Evolutionary conservation across 805 yeast genomes (phyloP).

Genomic region (Kregervanrija fluxuum): DNA sequence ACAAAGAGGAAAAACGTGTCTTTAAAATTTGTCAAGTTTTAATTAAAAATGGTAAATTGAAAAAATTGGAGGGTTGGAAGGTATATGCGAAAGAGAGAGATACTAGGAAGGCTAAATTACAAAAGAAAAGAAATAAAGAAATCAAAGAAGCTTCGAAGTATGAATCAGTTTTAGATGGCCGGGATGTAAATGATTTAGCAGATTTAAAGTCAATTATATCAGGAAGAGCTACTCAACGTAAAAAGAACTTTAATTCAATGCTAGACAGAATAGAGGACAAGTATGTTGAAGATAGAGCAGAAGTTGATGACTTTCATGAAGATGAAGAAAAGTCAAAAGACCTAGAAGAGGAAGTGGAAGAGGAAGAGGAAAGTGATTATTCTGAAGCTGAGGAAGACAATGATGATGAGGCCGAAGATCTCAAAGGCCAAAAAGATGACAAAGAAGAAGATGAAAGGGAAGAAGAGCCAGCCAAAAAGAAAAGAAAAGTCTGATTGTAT

Average conservation of each 20-base stretch:
- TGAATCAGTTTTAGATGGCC: constrained; percentile 12
- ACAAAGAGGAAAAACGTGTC: constrained; percentile 55
- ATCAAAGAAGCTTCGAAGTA: constrained; percentile 45
- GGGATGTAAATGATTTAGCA: constrained; percentile 14
- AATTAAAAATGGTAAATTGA: constrained; percentile 29
- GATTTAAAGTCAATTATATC: neutral
- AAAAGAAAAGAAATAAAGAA: constrained; percentile 50
- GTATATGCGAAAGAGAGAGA: constrained; percentile 44
- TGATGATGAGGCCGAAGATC: constrained; percentile 2
- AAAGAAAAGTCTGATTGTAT: neutral
- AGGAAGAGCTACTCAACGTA: too few relatives aligned
- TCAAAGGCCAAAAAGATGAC: neutral
- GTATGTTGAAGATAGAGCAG: too few relatives aligned
- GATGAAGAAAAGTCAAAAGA: neutral
- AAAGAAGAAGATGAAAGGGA: constrained; percentile 1
- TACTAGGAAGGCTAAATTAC: constrained; percentile 34
- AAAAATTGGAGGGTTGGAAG: constrained; percentile 26
- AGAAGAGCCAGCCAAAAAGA: neutral
- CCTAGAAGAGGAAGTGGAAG: neutral
- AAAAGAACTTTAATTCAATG: too few relatives aligned
- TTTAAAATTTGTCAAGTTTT: constrained; percentile 43
- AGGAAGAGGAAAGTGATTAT: neutral
- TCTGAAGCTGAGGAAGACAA: constrained; percentile 1
- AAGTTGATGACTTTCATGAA: too few relatives aligned
- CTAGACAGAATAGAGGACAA: too few relatives aligned